Conservation (phyloP, 225 moss, liverwort and hornwort genomes). For the Polytrichum formosum region DNA sequence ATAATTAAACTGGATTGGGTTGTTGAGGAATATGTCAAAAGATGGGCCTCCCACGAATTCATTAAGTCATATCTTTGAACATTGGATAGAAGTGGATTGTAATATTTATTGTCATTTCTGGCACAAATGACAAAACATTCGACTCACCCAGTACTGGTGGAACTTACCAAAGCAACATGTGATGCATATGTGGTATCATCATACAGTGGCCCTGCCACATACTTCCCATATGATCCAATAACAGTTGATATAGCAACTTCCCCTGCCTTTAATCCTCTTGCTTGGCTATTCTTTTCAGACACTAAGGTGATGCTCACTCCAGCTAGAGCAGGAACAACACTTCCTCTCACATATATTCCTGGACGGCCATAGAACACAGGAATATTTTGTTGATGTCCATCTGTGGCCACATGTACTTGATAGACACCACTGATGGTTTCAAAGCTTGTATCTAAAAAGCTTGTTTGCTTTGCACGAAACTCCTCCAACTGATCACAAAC, state of each 20-base stretch:
- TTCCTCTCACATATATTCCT: slow-evolving; percentile 55
- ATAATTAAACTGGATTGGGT: too few species aligned
- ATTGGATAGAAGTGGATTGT: neutral
- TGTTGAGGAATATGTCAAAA: too few species aligned
- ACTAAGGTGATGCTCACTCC: slow-evolving; percentile 51
- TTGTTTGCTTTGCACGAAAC: slow-evolving; percentile 88
- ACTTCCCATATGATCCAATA: slow-evolving; percentile 53
- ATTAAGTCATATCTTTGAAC: too few species aligned
- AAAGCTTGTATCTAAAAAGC: too few species aligned
- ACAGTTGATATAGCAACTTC: slow-evolving; percentile 45
- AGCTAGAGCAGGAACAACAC: slow-evolving; percentile 47
- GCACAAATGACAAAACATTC: neutral
- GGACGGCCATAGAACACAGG: slow-evolving; percentile 68
- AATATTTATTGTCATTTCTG: neutral
- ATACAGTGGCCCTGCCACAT: slow-evolving; percentile 55
- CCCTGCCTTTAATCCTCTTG: slow-evolving; percentile 49
- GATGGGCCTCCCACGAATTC: neutral
- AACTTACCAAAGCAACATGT: slow-evolving; percentile 59
- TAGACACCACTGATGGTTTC: too few species aligned
- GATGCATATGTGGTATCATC: slow-evolving; percentile 59
- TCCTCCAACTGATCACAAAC: slow-evolving; percentile 78
- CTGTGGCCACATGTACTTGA: slow-evolving; percentile 61
- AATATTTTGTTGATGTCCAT: slow-evolving; percentile 69
- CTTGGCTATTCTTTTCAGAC: slow-evolving; percentile 41
- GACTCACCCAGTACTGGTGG: too few species aligned